Evolutionary conservation across 306 rosid genomes (phyloP), one percentile per base, ranked within the genome.

Genomic region (Ormosia emarginata): DNA sequence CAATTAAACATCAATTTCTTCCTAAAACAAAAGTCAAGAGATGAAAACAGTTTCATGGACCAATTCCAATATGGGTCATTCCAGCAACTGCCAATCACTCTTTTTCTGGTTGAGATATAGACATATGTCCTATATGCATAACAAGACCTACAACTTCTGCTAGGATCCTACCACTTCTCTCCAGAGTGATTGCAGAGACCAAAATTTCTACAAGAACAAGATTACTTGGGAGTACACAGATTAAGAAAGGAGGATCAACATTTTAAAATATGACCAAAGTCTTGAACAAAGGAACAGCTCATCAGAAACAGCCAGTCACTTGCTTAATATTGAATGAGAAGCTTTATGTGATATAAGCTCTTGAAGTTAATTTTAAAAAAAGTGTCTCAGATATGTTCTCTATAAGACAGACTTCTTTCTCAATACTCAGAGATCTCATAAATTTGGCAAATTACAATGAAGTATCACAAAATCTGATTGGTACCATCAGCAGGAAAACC

Each of bases 11-110:
- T 10, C 30, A 79, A 43, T 66, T 53, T 58, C 52, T 39, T 64
- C n/a, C 55, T n/a, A 36, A 33, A 55, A 67, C 44, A 33, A 70
- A 75, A 71, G 15, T 56, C 41, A 75, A 64, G 71, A 80, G 44
- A 74, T 59, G 37, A 40, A 47, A 36, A 63, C 17, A 49, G 15
- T 33, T 77, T 46, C 71, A 10, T 29, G 49, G 43, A 65, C 43
- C 59, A 55, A 64, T 71, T 62, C 34, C 40, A 46, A 29, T 59
- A 76, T 44, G 12, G 44, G 59, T 69, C 65, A 76, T 63, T 69
- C 76, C 83, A 85, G 70, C 63, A 53, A 44, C 59, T 55, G 30
- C 69, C n/a, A 58, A 77, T 46, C 68, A 63, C 34, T 80, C 59
- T 6, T 77, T 56, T 65, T 43, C 33, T 0, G 34, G 30, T 41